Base-by-base conservation (phyloP, 148 eudicot genomes). In the Pouteria glomerata region DNA sequence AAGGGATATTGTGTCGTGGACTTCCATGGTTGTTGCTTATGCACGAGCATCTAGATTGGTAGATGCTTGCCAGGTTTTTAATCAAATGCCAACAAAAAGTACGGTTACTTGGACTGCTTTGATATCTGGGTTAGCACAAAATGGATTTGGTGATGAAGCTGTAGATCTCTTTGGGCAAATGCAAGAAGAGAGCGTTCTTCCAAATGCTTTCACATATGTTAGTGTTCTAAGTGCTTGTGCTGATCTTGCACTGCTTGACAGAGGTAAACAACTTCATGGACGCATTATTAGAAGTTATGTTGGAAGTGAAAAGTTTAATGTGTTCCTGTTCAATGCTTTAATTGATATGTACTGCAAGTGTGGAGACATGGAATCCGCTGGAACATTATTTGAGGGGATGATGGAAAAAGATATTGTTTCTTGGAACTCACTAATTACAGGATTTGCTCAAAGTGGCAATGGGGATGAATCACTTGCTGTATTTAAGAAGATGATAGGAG, bases 51-150 rank as follows among this genome's bases (percentile, higher is more conserved):
- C 80, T 16, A 80, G 83, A 73, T 26, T 90, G 73, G 82, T 69
- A 24, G 91, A 91, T 56, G 91, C 93, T 35, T 76, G 41, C 59
- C 23, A 24, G 48, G 35, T 88, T 71, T 91, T 91, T 53, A 19
- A 68, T 73, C 76, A 79, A 44, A 91, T 88, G 93, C 85, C 88
- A 0, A 30, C 63, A 11, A 88, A 70, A 79, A 87, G 83, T 57
- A 71, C 79, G 1, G 80, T 91, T 79, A 82, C 91, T 66, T 91
- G 97, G 97, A 83, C 93, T 59, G 85, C 97, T 60, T 74, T 91
- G 84, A 85, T 91, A 37, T 16, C 79, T 0, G 93, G 91, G 35
- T 79, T 88, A 33, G 83, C 77, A 0, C 84, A 82, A 68, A 80
- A 83, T 69, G 89, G 85, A n/a, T 69, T 67, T 39, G 86, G 85